phyloP scores from a whole-genome alignment of 2,329 filamentous ascomycete species.

The Chaetomium sp. region DNA sequence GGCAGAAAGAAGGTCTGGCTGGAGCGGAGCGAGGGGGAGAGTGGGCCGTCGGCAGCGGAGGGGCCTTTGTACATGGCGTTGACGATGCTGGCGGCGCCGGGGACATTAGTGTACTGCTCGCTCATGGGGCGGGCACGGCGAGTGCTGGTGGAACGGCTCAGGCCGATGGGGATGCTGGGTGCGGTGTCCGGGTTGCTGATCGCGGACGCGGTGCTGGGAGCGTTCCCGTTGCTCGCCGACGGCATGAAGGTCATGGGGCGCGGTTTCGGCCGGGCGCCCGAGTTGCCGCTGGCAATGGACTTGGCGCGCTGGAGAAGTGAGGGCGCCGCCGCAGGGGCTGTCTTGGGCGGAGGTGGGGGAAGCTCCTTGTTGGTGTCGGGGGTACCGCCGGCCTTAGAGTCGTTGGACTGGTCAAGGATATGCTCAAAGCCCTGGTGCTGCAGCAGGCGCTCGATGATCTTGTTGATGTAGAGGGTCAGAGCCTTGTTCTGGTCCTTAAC shows the following conservation, averaged over 20 bases:
- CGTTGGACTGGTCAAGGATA: constrained; percentile 75
- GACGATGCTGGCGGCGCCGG: constrained; percentile 63
- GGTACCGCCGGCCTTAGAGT: constrained; percentile 41
- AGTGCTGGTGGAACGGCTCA: constrained; percentile 47
- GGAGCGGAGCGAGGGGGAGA: constrained; percentile 54
- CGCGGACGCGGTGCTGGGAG: constrained; percentile 13
- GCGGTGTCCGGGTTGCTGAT: constrained; percentile 65
- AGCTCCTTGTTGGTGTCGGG: constrained; percentile 73
- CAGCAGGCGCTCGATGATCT: constrained; percentile 91
- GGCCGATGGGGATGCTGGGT: constrained; percentile 65
- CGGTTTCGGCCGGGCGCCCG: constrained; percentile 38
- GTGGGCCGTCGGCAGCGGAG: constrained; percentile 48
- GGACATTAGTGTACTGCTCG: constrained; percentile 52
- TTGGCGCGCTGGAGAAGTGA: constrained; percentile 57
- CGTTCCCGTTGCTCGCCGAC: constrained; percentile 11
- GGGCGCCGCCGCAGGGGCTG: constrained; percentile 33
- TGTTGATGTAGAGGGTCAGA: constrained; percentile 95
- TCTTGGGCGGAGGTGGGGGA: constrained; percentile 59
- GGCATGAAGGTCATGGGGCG: constrained; percentile 55
- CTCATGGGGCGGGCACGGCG: constrained; percentile 54
- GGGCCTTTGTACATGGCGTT: constrained; percentile 86
- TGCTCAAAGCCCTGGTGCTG: constrained; percentile 93
- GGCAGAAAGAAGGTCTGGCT: constrained; percentile 58
- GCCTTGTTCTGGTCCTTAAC: constrained; percentile 95
- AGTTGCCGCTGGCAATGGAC: constrained; percentile 46